Percentiles rank a stretch among this genome's conserved stretches.
Conservation (phyloP, 352 stramenopile genomes). For the Thalassiosira mediterranea region DNA sequence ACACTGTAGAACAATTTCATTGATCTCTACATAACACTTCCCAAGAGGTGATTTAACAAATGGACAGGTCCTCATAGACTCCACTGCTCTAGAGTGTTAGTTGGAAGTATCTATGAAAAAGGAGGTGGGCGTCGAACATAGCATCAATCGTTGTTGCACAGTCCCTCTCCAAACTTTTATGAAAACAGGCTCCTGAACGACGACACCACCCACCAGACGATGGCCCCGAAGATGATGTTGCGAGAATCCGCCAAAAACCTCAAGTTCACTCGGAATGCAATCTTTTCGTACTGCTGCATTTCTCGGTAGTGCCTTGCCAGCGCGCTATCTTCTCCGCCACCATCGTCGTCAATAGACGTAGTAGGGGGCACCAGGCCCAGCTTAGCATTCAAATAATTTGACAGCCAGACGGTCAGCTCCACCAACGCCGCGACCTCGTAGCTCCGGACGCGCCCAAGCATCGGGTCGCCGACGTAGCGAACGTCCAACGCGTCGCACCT, state of each 20-base stretch:
- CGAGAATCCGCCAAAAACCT: constrained; percentile 79
- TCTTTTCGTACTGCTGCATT: constrained; percentile 46
- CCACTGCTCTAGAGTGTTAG: no score
- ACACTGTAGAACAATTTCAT: no score
- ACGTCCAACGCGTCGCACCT: constrained; percentile 70
- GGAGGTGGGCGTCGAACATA: no score
- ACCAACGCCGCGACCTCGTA: constrained; percentile 73
- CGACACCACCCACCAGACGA: constrained; percentile 54
- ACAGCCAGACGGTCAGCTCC: constrained; percentile 43
- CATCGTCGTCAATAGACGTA: not conserved
- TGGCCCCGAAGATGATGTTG: constrained; percentile 50
- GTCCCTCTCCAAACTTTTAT: no score
- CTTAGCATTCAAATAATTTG: constrained; percentile 62
- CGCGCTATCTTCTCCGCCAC: constrained; percentile 11
- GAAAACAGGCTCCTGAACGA: no score
- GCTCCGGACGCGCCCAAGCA: constrained; percentile 50
- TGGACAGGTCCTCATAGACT: no score
- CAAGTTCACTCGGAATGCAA: constrained; percentile 70
- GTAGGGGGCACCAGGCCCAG: constrained; percentile 44
- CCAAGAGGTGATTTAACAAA: no score
- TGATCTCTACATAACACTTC: no score
- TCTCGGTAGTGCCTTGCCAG: constrained; percentile 31
- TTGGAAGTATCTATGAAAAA: no score
- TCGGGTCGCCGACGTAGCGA: constrained; percentile 66
- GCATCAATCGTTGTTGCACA: no score